Conservation (phyloP, 2,329 filamentous ascomycete genomes). For the Seiridium unicorne region DNA sequence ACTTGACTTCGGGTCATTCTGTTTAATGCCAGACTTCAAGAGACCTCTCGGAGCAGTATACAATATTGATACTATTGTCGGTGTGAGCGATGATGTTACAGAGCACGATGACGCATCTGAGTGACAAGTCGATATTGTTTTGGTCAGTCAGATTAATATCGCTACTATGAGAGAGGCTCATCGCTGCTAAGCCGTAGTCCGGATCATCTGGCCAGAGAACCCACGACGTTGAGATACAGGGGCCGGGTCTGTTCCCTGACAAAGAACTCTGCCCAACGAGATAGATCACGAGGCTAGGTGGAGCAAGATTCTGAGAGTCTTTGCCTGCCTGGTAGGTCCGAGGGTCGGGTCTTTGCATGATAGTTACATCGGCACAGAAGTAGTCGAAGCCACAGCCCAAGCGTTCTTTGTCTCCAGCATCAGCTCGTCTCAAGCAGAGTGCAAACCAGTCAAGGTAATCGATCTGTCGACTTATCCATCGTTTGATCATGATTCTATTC, state of each 20-base stretch:
- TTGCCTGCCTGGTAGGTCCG: background rate
- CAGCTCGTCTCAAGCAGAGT: background rate
- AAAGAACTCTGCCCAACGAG: background rate
- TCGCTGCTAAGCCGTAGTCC: background rate
- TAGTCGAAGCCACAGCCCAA: background rate
- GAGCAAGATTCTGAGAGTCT: background rate
- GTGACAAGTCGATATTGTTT: too few relatives aligned
- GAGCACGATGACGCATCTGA: too few relatives aligned
- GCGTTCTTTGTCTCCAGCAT: background rate
- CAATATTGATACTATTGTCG: too few relatives aligned
- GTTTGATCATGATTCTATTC: conserved; percentile 1
- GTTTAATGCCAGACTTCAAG: too few relatives aligned
- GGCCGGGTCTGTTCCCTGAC: background rate
- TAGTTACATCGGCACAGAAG: background rate
- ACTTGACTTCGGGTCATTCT: too few relatives aligned
- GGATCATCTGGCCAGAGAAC: too few relatives aligned
- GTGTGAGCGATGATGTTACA: too few relatives aligned
- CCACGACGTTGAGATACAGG: too few relatives aligned
- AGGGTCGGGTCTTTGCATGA: background rate
- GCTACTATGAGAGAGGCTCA: background rate
- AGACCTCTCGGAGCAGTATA: too few relatives aligned
- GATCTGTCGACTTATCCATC: background rate
- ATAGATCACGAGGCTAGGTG: background rate
- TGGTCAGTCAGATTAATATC: background rate
- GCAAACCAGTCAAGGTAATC: background rate